Conservation (phyloP, 1,139 yeast species). For the Geotrichum carabidarum region DNA sequence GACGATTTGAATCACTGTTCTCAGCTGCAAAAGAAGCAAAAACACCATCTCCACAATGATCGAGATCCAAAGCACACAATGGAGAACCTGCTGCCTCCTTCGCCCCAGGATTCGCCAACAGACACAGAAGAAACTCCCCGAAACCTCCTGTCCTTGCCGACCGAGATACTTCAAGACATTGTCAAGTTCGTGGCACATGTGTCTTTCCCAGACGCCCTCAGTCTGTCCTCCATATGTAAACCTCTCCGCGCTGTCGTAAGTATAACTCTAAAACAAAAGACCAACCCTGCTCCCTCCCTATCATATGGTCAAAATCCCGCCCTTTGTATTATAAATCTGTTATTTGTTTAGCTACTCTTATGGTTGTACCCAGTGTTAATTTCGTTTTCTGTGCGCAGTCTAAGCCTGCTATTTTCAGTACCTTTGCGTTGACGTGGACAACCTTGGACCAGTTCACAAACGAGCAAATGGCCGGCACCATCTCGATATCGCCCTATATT, state of each 20-base stretch:
- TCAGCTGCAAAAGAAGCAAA: not conserved
- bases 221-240: conserved; percentile 10
- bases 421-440: conserved; percentile 20
- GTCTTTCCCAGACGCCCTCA: conserved; percentile 1
- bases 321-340: not conserved
- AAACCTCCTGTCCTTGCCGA: conserved; percentile 9
- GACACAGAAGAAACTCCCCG: not conserved
- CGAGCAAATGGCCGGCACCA: conserved; percentile 5
- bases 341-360: not conserved
- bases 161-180: conserved; percentile 11
- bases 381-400: not conserved
- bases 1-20: not conserved
- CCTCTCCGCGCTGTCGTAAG: conserved; percentile 13
- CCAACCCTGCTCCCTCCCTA: too few relatives aligned
- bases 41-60: not conserved
- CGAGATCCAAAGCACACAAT: not conserved
- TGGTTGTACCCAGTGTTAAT: too few relatives aligned
- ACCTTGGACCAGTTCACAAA: conserved; percentile 19
- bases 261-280: not conserved
- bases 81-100: not conserved
- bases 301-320: not conserved
- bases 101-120: not conserved
- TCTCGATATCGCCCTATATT: conserved; percentile 17
- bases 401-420: conserved; percentile 17
- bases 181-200: conserved; percentile 6